Evolutionary conservation across 345 rosid species (phyloP), one percentile per base, ranked within the genome.

Genomic region (Limnanthes douglasii): DNA sequence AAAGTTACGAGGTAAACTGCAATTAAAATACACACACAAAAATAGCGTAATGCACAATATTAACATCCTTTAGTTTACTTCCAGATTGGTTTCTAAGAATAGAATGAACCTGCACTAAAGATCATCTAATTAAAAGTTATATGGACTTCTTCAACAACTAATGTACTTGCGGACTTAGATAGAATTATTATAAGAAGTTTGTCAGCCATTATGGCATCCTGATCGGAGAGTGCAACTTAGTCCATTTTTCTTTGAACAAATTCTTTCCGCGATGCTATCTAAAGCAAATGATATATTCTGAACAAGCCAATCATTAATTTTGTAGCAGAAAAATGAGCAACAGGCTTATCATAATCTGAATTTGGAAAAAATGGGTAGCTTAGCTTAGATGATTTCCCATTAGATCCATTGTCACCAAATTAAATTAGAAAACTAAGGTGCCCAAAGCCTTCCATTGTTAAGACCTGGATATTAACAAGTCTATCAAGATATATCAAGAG

Each of bases 301-400:
- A 30, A 72, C 53, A 58, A 92, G 71, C 99, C 99, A 92, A 36
- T 73, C 93, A 50, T 62, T 86, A 52, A 78, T 93, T 62, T 92
- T 25, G 73, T 41, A 17, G 81, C 79, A 41, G 99, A 71, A 51
- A 81, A 93, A 18, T 94, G 93, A 56, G 62, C 86, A 23, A 94
- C 96, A 30, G 96, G 99, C 99, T 81, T 92, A 62, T 78, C 96
- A 3, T 96, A 93, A 68, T 92, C 99, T 21, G 99, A 78, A 68
- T 92, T 85, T 37, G 99, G 94, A 18, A 85, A 92, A 72, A 85
- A 0, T 93, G 94, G 64, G 95, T 66, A 21, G 88, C 78, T 66
- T 85, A 86, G 63, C 81, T 73, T 58, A 92, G 43, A 17, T 86
- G 69, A 57, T 64, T 65, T 47, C 65, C n/a, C 78, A 69, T 81